A percentile compares a stretch with the other conserved stretches of the same genome.
phyloP scores from a whole-genome alignment of 306 rosid species.

The Rosa lucieae region DNA sequence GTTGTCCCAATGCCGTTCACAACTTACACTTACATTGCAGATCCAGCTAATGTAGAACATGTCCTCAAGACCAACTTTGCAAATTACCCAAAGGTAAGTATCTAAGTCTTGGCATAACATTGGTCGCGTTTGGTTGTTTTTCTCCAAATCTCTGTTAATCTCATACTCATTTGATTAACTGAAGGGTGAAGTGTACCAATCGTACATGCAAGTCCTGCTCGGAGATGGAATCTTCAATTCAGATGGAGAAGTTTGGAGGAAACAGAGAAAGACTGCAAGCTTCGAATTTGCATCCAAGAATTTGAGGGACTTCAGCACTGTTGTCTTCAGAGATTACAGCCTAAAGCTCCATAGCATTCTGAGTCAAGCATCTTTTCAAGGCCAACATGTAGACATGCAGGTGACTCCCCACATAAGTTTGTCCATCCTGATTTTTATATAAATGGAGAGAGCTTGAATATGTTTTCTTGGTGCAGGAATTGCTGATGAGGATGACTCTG shows the following conservation, averaged over 20 bases:
- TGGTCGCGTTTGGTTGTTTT: not conserved
- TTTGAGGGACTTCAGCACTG: conserved; percentile 79
- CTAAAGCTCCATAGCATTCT: conserved; percentile 67
- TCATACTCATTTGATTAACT: conserved; percentile 10
- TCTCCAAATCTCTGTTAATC: not conserved
- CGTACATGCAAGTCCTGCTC: conserved; percentile 89
- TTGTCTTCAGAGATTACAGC: conserved; percentile 71
- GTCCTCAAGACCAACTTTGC: conserved; percentile 85
- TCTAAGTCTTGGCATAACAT: not conserved
- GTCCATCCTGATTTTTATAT: not conserved
- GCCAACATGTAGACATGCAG: conserved; percentile 83
- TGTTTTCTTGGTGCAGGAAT: conserved; percentile 45
- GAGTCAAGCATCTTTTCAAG: conserved; percentile 43
- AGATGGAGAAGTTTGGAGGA: conserved; percentile 90
- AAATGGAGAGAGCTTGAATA: not conserved
- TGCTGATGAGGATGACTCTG: conserved; percentile 93
- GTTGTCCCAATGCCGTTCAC: conserved; percentile 93
- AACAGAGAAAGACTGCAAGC: conserved; percentile 89
- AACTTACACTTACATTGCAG: conserved; percentile 87
- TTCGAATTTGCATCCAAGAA: conserved; percentile 93
- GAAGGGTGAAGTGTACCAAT: conserved; percentile 84
- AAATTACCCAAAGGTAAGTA: conserved; percentile 75
- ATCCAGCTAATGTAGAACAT: conserved; percentile 83
- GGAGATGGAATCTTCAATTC: conserved; percentile 92
- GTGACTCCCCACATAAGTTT: conserved; percentile 23